phyloP scores from a whole-genome alignment of 805 yeast species.

The Lachancea sp. region DNA sequence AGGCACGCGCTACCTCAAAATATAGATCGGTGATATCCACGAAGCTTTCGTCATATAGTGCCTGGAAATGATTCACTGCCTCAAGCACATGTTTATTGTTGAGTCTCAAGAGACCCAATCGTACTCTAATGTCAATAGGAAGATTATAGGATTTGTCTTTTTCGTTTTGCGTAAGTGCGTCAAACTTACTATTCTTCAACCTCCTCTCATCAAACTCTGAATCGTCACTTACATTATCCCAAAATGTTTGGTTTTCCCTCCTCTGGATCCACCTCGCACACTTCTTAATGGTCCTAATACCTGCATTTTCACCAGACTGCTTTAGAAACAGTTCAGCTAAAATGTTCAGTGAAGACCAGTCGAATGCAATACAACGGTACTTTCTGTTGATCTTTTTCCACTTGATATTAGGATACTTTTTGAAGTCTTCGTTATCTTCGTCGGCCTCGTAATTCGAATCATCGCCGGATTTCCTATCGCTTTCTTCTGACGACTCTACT shows the following conservation, averaged over 20 bases:
- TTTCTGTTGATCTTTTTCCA: slow-evolving; percentile 24
- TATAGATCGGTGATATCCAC: slow-evolving; percentile 66
- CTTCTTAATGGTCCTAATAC: slow-evolving; percentile 57
- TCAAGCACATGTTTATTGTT: slow-evolving; percentile 58
- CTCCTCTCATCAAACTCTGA: slow-evolving; percentile 79
- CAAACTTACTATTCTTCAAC: slow-evolving; percentile 40
- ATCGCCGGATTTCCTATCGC: slow-evolving; percentile 12
- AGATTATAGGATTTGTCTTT: slow-evolving; percentile 42
- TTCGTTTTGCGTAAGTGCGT: slow-evolving; percentile 33
- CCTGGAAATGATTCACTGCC: slow-evolving; percentile 63
- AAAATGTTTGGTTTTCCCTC: slow-evolving; percentile 47
- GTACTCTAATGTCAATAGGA: slow-evolving; percentile 83
- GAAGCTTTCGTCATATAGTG: slow-evolving; percentile 50
- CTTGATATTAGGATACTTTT: slow-evolving; percentile 22
- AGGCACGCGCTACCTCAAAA: slow-evolving; percentile 65
- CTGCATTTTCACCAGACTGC: slow-evolving; percentile 45
- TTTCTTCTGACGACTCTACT: slow-evolving; percentile 24
- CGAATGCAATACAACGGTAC: slow-evolving; percentile 49
- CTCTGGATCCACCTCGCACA: slow-evolving; percentile 80
- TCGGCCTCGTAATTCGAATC: slow-evolving; percentile 16
- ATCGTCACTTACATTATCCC: slow-evolving; percentile 52
- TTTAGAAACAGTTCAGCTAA: slow-evolving; percentile 72
- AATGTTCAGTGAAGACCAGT: slow-evolving; percentile 85
- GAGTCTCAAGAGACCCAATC: slow-evolving; percentile 70
- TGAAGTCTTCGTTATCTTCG: slow-evolving; percentile 22